Evolutionary conservation across 2,329 filamentous ascomycete species (phyloP), one percentile per base, ranked within the genome.

Genomic region (Colletotrichum cuscutae): DNA sequence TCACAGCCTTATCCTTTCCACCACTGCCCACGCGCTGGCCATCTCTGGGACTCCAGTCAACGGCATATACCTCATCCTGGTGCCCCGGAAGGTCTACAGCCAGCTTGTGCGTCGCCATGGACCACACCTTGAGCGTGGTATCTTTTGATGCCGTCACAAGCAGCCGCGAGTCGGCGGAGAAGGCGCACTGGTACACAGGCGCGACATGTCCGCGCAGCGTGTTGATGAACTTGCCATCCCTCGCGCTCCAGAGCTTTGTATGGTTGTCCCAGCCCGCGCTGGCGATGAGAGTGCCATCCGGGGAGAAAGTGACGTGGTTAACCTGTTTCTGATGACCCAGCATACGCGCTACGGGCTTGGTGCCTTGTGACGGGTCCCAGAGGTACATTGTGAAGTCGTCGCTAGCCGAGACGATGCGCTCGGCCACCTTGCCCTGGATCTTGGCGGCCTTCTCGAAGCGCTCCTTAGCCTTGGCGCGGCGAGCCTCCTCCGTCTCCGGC

Each of bases 371-470:
- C 0, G 95, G 95, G 73, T 97, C 94, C 96, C 96, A 99, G 8
- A 99, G 88, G 80, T 95, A 98, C 89, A 99, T 96, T 6, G 95
- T 98, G 81, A 95, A 97, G 82, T 99, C 97, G 80, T 98, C 97
- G 76, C 93, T 96, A 2, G 96, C 97, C 9, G 95, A 97, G 3
- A 97, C 94, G 4, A 98, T 84, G 32, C 94, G 90, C 84, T 99
- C 97, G 1, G 93, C 91, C 26, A 97, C 87, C 78, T 92, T 90
- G 30, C 93, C 93, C 75, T 92, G 90, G 32, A 95, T 88, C 2
- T 88, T 93, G 5, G 95, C 94, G 1, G 95, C 95, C 80, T 95
- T 94, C 77, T 97, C 92, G 79, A 98, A 98, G 30, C 95, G 90
- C 77, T 93, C 89, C 81, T 91, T 93, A 0, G 97, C 95, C 80